Base-by-base conservation (phyloP, 2,329 filamentous ascomycete species). In the Leptographium flavum region DNA sequence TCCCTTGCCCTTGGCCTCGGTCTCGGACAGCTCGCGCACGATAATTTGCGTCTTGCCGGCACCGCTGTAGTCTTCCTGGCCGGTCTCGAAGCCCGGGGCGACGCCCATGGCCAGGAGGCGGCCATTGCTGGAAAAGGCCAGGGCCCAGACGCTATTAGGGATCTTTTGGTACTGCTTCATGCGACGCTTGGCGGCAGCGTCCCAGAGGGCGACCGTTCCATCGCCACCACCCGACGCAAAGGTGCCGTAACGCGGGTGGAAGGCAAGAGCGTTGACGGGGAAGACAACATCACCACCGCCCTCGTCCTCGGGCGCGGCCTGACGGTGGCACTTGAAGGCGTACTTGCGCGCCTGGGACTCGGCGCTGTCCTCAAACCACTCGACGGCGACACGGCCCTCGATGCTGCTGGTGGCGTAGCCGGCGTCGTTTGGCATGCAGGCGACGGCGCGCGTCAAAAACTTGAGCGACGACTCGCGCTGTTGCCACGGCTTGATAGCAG, bases 261-360 rank as follows among this genome's bases (percentile, higher is more conserved):
- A 95, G 1, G 85, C 79, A 8, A 95, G 72, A 3, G 87, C 83
- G 58, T 95, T 92, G 53, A 95, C 88, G 0, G 88, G 88, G 57
- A 88, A 94, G 3, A 95, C 86, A 5, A 94, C 73, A 56, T 94
- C 88, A 27, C 71, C 78, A 42, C 77, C 78, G 37, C 73, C 73
- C 45, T 74, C 73, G 10, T 72, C 71, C 35, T 80, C 73, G 2
- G 76, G 64, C 10, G 70, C 71, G 1, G 79, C 73, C 61, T 94
- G 86, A 5, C 92, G 77, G 64, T 98, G 92, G 64, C 92, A 98
- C 64, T 98, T 98, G 76, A 98, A 98, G 14, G 92, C 92, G 61
- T 96, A 98, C 63, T 95, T 96, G 53, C 88, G 77, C 33, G 84
- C 82, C 65, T 96, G 88, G 4, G 84, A 88, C 61, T 90, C 84